Conservation (phyloP, 495 filamentous ascomycete genomes). For the Podospora comata region DNA sequence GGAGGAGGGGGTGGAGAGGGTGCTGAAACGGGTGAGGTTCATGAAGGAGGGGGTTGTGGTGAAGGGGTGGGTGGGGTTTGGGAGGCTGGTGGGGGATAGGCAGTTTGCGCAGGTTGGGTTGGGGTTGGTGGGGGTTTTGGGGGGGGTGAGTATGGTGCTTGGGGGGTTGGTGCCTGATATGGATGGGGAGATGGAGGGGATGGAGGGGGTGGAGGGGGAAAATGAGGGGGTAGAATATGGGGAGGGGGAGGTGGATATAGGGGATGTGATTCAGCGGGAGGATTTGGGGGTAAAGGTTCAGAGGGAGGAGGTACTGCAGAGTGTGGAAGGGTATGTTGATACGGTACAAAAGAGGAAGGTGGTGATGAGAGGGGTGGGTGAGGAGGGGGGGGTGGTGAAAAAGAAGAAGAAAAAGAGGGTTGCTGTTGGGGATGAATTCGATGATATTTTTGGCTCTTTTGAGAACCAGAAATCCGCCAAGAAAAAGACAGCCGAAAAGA, state of each 20-base stretch:
- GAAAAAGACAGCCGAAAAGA: background rate
- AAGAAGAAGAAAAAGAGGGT: background rate
- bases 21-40: slow-evolving; percentile 18
- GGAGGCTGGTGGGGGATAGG: slow-evolving; percentile 58
- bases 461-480: too few species aligned
- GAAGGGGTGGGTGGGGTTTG: slow-evolving; percentile 36
- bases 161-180: slow-evolving; percentile 17
- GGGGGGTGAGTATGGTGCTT: slow-evolving; percentile 51
- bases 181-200: background rate
- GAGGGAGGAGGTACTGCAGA: background rate
- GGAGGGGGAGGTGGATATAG: slow-evolving; percentile 17
- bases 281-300: slow-evolving; percentile 2
- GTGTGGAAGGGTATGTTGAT: background rate
- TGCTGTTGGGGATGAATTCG: slow-evolving; percentile 33
- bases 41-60: slow-evolving; percentile 17
- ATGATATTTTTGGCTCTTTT: slow-evolving; percentile 30
- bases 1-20: slow-evolving; percentile 15
- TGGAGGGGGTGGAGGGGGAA: slow-evolving; percentile 12
- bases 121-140: slow-evolving; percentile 63
- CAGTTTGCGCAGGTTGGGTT: slow-evolving; percentile 80
- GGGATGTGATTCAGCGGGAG: slow-evolving; percentile 23
- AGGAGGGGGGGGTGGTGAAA: too few species aligned
- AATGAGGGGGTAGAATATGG: background rate
- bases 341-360: slow-evolving; percentile 14
- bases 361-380: background rate